These are phyloP conservation scores for Chrysoporthe puriensis DNA, from an alignment of 2,329 filamentous ascomycete species.

Conservation along the genomic window DNA sequence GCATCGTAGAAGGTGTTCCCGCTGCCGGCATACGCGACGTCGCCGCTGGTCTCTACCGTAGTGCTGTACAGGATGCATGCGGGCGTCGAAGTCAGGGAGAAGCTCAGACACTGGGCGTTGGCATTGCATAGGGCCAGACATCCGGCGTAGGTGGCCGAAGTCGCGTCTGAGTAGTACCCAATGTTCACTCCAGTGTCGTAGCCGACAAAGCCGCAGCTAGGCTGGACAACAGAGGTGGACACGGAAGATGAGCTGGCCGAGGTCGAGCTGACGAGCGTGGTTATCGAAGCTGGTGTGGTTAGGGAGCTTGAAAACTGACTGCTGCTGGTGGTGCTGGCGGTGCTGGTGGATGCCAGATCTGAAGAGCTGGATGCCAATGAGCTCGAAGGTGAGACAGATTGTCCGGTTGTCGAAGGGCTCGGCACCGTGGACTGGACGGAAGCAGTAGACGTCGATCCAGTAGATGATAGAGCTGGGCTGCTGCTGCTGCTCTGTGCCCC, in stretches of 20 bases:
- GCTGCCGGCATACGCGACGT: slow-evolving; percentile 37
- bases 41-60: slow-evolving; percentile 26
- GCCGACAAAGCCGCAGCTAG: slow-evolving; percentile 19
- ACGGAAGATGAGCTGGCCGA: slow-evolving; percentile 10
- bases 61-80: slow-evolving; percentile 25
- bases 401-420: background rate
- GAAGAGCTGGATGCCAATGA: background rate
- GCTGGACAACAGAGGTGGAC: slow-evolving; percentile 13
- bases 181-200: slow-evolving; percentile 25
- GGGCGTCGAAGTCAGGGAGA: slow-evolving; percentile 16
- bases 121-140: slow-evolving; percentile 24
- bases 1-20: slow-evolving; percentile 32
- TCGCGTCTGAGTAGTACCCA: slow-evolving; percentile 17
- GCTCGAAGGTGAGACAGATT: background rate
- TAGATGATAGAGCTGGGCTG: background rate
- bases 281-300: background rate
- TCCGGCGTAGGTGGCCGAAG: slow-evolving; percentile 17
- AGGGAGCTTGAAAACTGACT: background rate
- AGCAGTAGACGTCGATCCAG: background rate
- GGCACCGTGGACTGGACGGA: background rate
- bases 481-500: background rate
- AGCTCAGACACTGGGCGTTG: slow-evolving; percentile 25
- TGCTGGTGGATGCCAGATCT: background rate
- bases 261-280: slow-evolving; percentile 6
- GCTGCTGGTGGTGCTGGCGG: background rate